Percentiles rank a stretch among this genome's conserved stretches.
Evolutionary conservation across 352 stramenopile species (phyloP).

Genomic region (Pythium aquatile): DNA sequence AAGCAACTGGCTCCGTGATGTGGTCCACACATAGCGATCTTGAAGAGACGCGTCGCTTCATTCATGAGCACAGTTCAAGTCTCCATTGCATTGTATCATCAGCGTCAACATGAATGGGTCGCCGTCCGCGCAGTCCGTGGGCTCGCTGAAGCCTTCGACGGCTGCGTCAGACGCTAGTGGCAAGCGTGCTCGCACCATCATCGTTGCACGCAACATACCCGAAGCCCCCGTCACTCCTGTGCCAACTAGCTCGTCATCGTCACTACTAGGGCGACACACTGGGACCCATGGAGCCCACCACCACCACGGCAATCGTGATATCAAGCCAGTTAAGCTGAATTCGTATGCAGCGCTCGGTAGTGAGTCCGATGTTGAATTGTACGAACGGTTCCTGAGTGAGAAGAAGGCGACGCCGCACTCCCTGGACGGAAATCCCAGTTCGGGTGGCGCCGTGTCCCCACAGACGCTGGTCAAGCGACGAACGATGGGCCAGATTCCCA

Average conservation of each 20-base stretch:
- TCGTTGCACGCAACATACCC: slow-evolving; percentile 44
- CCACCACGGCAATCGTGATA: slow-evolving; percentile 20
- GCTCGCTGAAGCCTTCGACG: slow-evolving; percentile 37
- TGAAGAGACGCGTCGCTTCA: slow-evolving; percentile 22
- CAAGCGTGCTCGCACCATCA: slow-evolving; percentile 46
- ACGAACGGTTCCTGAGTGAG: slow-evolving; percentile 55
- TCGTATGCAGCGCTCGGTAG: slow-evolving; percentile 65
- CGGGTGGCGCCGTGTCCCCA: slow-evolving; percentile 25
- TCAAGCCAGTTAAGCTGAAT: slow-evolving; percentile 40
- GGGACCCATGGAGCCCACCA: neutral
- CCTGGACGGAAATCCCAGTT: neutral
- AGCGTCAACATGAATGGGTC: slow-evolving; percentile 38
- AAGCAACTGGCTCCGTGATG: slow-evolving; percentile 1
- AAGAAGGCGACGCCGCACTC: slow-evolving; percentile 23
- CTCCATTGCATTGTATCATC: neutral
- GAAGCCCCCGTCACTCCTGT: slow-evolving; percentile 21
- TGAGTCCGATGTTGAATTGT: slow-evolving; percentile 53
- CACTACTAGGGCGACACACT: neutral
- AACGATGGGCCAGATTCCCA: slow-evolving; percentile 17
- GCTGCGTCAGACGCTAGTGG: slow-evolving; percentile 38
- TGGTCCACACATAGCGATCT: slow-evolving; percentile 24
- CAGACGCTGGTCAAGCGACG: slow-evolving; percentile 27
- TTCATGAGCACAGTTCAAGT: neutral
- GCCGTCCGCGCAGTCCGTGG: slow-evolving; percentile 39
- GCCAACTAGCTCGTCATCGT: neutral